Evolutionary conservation across 169 alveolate species (phyloP).

Genomic region (Amoebophrya sp.): DNA sequence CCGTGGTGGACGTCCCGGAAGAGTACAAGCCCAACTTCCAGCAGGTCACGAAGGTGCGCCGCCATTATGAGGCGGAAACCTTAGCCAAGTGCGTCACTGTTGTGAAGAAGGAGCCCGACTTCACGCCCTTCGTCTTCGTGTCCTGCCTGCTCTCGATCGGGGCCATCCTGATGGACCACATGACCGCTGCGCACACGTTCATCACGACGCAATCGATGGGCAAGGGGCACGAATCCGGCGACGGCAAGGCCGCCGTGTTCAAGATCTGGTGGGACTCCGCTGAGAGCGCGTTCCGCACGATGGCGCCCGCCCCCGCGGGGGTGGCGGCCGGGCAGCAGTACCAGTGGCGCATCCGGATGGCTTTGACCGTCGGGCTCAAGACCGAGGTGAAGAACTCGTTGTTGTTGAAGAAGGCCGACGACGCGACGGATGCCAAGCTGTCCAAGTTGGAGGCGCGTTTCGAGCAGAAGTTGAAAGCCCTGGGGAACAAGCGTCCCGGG

Average conservation of each 20-base stretch:
- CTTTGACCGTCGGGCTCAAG: neutral
- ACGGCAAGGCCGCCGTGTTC: neutral
- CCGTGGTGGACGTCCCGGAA: neutral
- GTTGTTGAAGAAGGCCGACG: neutral
- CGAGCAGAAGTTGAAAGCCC: neutral
- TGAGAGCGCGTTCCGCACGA: neutral
- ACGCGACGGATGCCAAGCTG: neutral
- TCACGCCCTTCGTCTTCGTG: neutral
- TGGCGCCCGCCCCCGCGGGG: neutral
- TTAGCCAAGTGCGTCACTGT: neutral
- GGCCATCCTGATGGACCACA: neutral
- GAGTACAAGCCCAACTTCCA: neutral
- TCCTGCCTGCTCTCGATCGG: neutral
- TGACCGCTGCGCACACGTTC: neutral
- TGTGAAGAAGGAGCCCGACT: neutral
- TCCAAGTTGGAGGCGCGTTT: neutral
- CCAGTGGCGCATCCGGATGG: neutral
- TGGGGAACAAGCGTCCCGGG: neutral
- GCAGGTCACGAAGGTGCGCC: neutral
- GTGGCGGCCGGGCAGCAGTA: neutral
- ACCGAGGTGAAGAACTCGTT: neutral
- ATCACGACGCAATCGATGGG: neutral
- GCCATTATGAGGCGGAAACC: neutral
- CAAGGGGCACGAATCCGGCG: neutral
- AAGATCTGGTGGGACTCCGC: neutral